Conservation (phyloP, 1,139 yeast genomes). For the Pneumocystis murina region DNA sequence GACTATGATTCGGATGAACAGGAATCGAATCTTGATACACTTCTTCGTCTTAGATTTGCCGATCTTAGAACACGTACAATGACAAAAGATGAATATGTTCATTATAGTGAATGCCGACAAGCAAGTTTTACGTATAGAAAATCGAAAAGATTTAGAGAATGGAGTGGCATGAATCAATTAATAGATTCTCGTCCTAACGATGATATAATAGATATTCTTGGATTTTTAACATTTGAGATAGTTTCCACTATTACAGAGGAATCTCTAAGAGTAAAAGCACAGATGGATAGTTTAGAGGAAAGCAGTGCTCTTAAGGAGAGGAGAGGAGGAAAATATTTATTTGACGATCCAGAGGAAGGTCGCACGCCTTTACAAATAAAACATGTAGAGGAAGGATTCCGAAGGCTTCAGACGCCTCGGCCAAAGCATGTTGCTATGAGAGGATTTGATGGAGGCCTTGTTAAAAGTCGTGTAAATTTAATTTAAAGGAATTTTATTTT, state of each 20-base stretch:
- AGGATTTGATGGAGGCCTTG: slow-evolving; percentile 60
- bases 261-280: slow-evolving; percentile 59
- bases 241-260: slow-evolving; percentile 89
- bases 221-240: slow-evolving; percentile 88
- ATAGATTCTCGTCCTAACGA: slow-evolving; percentile 89
- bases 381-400: slow-evolving; percentile 86
- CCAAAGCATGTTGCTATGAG: slow-evolving; percentile 47
- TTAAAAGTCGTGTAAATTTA: slow-evolving; percentile 23
- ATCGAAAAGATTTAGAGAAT: slow-evolving; percentile 81
- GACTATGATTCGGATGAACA: slow-evolving; percentile 71
- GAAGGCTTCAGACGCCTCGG: slow-evolving; percentile 53
- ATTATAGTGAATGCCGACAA: slow-evolving; percentile 97
- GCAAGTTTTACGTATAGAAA: slow-evolving; percentile 92
- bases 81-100: slow-evolving; percentile 96
- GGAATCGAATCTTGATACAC: slow-evolving; percentile 78
- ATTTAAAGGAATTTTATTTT: slow-evolving; percentile 16
- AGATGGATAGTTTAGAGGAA: slow-evolving; percentile 5
- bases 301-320: not conserved
- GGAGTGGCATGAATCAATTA: slow-evolving; percentile 79
- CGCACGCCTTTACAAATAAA: slow-evolving; percentile 68
- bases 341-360: slow-evolving; percentile 83
- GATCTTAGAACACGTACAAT: slow-evolving; percentile 84
- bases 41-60: slow-evolving; percentile 77
- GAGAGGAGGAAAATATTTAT: slow-evolving; percentile 38
- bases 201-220: slow-evolving; percentile 89